Percentiles rank a stretch among this genome's conserved stretches.
phyloP scores from a whole-genome alignment of 2,329 filamentous ascomycete species.

The Fusarium equiseti region DNA sequence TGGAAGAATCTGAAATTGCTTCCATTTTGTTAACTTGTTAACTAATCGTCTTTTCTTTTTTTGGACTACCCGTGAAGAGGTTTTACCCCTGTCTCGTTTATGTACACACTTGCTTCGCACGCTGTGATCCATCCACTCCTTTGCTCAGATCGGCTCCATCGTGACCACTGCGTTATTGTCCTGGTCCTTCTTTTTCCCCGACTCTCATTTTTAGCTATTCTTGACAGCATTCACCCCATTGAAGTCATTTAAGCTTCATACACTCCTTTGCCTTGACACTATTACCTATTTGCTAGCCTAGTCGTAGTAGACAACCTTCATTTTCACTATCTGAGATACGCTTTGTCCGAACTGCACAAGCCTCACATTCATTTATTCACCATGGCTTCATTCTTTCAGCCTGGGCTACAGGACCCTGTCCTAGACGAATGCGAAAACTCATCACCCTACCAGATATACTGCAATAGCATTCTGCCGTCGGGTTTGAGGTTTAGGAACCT shows the following conservation, averaged over 20 bases:
- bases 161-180: neutral
- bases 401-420: neutral
- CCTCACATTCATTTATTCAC: neutral
- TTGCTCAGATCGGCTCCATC: neutral
- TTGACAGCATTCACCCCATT: too few species aligned
- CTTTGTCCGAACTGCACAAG: neutral
- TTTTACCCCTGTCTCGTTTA: neutral
- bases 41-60: neutral
- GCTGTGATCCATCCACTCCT: neutral
- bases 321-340: neutral
- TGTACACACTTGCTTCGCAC: neutral
- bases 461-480: neutral
- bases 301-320: neutral
- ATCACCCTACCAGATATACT: neutral
- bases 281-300: neutral
- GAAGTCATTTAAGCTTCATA: neutral
- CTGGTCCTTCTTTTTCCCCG: too few species aligned
- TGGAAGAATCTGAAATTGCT: neutral
- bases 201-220: neutral
- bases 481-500: neutral
- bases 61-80: neutral
- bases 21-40: neutral
- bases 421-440: neutral
- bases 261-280: neutral
- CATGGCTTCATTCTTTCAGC: slow-evolving; percentile 9